Base-by-base conservation (phyloP, 2,329 filamentous ascomycete species). In the Fusarium luffae region DNA sequence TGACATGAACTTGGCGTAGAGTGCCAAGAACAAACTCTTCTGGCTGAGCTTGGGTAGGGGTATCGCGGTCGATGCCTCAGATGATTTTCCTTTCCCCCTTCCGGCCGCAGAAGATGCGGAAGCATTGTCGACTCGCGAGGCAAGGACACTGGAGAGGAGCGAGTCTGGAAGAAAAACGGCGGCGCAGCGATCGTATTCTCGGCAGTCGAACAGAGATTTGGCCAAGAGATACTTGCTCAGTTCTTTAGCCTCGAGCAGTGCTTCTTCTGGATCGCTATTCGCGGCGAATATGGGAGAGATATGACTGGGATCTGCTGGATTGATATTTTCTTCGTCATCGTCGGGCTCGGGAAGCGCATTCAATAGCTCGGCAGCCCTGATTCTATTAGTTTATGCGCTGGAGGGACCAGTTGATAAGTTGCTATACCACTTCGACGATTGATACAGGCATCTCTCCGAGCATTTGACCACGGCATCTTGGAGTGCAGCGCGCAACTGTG, bases 181-280 rank as follows among this genome's bases (percentile, higher is more conserved):
- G 30, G 95, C 92, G 79, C 95, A 98, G 69, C 96, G 92, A 77
- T 98, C 95, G 75, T 91, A 98, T 78, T 99, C 96, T 72, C 93
- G 92, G 74, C 94, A 97, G 79, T 98, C 95, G 78, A 98, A 98
- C 72, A 97, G 91, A 0, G 95, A 92, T 79, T 98, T 98, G 55
- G 96, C 95, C 21, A 98, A 85, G 4, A 98, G 87, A 77, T 95
- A 98, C 75, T 90, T 92, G 80, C 91, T 90, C 34, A 93, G 84
- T 80, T 98, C 95, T 73, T 86, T 89, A 2, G 90, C 87, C 78
- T 98, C 94, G 4, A 97, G 85, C 2, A 85, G 83, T 13, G 90
- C 89, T 83, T 98, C 94, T 60, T 87, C 85, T 2, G 89, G 87
- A 74, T 97, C 92, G 60, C 83, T 80, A 60, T 90, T 91, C 21